Conservation (phyloP, 2,329 filamentous ascomycete genomes). For the Huntiella omanensis region DNA sequence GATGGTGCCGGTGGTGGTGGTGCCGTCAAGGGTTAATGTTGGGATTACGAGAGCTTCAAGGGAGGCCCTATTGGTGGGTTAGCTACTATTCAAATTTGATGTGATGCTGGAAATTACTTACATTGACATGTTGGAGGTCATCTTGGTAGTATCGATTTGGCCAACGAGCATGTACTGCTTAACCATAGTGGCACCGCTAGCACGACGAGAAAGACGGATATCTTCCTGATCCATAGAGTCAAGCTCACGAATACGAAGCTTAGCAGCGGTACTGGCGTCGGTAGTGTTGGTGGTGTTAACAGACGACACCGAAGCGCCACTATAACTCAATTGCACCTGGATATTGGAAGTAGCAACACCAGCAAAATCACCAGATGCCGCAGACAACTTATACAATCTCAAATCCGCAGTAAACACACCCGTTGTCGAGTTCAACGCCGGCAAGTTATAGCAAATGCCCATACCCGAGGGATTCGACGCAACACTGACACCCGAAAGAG, state of each 20-base stretch:
- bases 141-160: constrained; percentile 39
- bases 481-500: constrained; percentile 34
- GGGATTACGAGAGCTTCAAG: constrained; percentile 49
- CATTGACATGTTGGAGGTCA: constrained; percentile 39
- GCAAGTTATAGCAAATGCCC: constrained; percentile 68
- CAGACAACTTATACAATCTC: constrained; percentile 50
- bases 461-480: constrained; percentile 58
- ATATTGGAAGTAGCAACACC: constrained; percentile 33
- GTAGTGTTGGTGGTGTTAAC: constrained; percentile 18
- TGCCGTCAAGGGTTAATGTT: constrained; percentile 45
- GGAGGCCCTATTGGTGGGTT: constrained; percentile 24
- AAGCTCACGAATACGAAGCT: constrained; percentile 10
- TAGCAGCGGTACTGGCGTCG: not conserved
- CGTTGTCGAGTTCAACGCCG: constrained; percentile 44
- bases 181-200: constrained; percentile 21
- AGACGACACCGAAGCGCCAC: constrained; percentile 32
- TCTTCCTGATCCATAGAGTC: constrained; percentile 14
- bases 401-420: constrained; percentile 63
- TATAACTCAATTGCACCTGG: constrained; percentile 34
- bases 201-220: constrained; percentile 12
- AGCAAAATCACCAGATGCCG: constrained; percentile 33
- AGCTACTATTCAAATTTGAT: not conserved
- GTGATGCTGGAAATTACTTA: constrained; percentile 22
- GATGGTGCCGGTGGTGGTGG: constrained; percentile 31
- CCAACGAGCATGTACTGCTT: constrained; percentile 52